phyloP scores from a whole-genome alignment of 2,329 filamentous ascomycete species.

The Aspergillus luchuensis region DNA sequence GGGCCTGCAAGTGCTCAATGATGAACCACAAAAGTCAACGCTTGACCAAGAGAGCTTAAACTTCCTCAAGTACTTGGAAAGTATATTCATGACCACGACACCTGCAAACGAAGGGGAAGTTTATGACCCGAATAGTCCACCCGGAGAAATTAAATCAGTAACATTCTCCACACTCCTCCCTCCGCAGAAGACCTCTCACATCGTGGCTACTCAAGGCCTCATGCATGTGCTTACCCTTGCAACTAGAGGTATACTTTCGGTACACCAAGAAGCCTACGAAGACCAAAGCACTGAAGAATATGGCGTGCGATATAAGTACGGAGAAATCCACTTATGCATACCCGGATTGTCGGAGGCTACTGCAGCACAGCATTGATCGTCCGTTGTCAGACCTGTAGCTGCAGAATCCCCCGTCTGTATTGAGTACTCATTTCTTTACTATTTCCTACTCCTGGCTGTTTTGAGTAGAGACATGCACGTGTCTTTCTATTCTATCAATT shows the following conservation, averaged over 20 bases:
- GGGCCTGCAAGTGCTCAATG: constrained; percentile 18
- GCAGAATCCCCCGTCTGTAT: background rate
- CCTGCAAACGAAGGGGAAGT: constrained; percentile 19
- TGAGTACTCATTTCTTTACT: background rate
- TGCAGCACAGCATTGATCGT: background rate
- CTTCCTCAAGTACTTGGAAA: constrained; percentile 62
- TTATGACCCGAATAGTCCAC: constrained; percentile 7
- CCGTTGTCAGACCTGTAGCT: background rate
- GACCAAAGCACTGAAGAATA: constrained; percentile 28
- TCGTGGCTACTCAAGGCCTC: constrained; percentile 73
- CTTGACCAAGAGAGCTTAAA: constrained; percentile 63
- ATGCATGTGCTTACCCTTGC: constrained; percentile 72
- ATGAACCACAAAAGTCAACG: constrained; percentile 52
- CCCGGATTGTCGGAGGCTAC: constrained; percentile 10
- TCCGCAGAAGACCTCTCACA: constrained; percentile 54
- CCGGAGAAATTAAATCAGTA: constrained; percentile 40
- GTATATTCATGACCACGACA: constrained; percentile 45
- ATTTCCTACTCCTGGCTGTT: background rate
- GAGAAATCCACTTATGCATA: constrained; percentile 33
- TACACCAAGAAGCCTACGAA: constrained; percentile 60
- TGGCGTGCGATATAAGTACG: constrained; percentile 27
- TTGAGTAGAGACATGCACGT: background rate
- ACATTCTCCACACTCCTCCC: constrained; percentile 70
- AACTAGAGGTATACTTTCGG: constrained; percentile 64
- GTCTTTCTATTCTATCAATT: background rate